Evolutionary conservation across 1,284 basidiomycete genomes (phyloP), one percentile per base, ranked within the genome.

Genomic region (Ustilago loliicola): DNA sequence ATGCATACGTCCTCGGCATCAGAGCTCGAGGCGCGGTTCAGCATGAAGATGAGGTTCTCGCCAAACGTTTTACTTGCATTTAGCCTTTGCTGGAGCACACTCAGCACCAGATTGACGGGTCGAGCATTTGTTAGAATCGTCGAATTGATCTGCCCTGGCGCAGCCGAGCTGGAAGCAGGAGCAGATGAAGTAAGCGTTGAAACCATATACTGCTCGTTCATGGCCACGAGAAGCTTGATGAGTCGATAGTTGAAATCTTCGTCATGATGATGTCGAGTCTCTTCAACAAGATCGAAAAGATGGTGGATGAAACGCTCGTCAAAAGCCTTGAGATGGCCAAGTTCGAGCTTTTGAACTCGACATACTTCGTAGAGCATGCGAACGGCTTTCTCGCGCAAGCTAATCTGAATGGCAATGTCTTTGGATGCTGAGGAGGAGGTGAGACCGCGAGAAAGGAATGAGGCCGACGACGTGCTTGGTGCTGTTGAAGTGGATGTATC

Each of bases 191-290:
- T 63, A 32, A 89, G 72, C 2, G 88, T 86, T 0, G 89, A 91
- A 10, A 98, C 94, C 96, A 99, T 98, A 88, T 97, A 98, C 87
- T 99, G 96, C 87, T 99, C 96, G 85, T 98, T 98, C 45, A 99
- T 89, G 0, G 96, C 93, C 21, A 81, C 73, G 50, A 83, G 65
- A 19, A 83, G 59, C 45, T 75, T 79, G 70, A 80, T 82, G 45
- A 78, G 68, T 2, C 64, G 75, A 23, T 74, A 74, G 66, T 80
- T 79, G 68, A 80, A 75, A 29, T 77, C 56, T 61, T 99, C 97
- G 82, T 98, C 96, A 19, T 92, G 91, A 87, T 94, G 91, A 75
- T 92, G 90, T 53, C 94, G 89, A 0, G 97, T 98, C 79, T 93
- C 91, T 85, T 99, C 96, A 40, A 99, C 94, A 45, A 98, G 90